Evolutionary conservation across 306 rosid genomes (phyloP).

Genomic region (Pterocarpus macrocarpus): DNA sequence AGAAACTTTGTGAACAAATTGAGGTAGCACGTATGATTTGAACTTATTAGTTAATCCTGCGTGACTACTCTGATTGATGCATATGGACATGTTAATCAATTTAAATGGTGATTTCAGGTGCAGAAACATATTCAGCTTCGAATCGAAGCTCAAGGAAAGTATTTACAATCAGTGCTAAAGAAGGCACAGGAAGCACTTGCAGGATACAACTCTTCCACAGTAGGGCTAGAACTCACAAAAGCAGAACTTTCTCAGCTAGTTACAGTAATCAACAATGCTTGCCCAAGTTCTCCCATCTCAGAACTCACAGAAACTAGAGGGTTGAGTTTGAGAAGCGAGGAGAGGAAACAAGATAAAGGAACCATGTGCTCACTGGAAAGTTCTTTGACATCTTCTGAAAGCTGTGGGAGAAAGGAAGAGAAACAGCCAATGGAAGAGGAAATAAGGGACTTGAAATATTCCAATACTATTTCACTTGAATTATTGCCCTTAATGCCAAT

Average conservation of each 20-base stretch:
- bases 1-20: conserved; percentile 80
- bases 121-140: conserved; percentile 87
- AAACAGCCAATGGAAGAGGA: conserved; percentile 51
- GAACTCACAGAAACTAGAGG: conserved; percentile 76
- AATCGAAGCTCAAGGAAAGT: conserved; percentile 96
- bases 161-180: conserved; percentile 79
- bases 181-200: conserved; percentile 89
- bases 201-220: conserved; percentile 67
- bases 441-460: conserved; percentile 41
- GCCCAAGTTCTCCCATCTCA: conserved; percentile 75
- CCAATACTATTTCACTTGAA: conserved; percentile 53
- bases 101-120: conserved; percentile 62
- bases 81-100: conserved; percentile 17
- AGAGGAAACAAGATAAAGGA: conserved; percentile 65
- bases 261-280: conserved; percentile 69
- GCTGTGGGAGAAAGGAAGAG: conserved; percentile 70
- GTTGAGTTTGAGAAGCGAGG: conserved; percentile 42
- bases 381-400: conserved; percentile 85
- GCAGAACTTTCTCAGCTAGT: conserved; percentile 84
- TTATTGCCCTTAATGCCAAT: conserved; percentile 52
- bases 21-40: conserved; percentile 63
- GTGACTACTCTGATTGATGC: conserved; percentile 4
- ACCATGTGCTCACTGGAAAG: conserved; percentile 81
- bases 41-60: not conserved
- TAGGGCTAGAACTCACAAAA: conserved; percentile 72